These are phyloP conservation scores for Eucalyptus guilfoylei DNA, from an alignment of 345 rosid genomes.

Conservation along the genomic window DNA sequence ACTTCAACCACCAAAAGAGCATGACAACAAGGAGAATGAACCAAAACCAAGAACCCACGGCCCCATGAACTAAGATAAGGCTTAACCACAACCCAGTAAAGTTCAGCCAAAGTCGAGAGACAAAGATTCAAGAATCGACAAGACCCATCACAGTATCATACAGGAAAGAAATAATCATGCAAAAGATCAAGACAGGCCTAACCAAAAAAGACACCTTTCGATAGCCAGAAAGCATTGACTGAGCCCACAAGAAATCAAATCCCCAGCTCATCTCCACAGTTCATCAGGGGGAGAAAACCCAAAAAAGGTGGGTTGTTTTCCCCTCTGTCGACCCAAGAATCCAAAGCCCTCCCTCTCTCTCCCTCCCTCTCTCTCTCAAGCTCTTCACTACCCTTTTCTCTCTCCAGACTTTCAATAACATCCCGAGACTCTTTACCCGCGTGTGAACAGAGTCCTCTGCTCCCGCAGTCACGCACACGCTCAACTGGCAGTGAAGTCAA, in stretches of 20 bases:
- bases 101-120: neutral
- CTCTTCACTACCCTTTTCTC: neutral
- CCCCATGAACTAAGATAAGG: neutral
- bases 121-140: slow-evolving; percentile 4
- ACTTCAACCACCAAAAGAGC: neutral
- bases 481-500: neutral
- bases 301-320: neutral
- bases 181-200: neutral
- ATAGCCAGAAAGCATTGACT: slow-evolving; percentile 18
- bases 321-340: neutral
- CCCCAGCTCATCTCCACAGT: neutral
- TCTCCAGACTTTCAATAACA: neutral
- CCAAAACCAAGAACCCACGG: slow-evolving; percentile 1
- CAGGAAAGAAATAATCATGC: slow-evolving; percentile 6
- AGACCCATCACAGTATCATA: neutral
- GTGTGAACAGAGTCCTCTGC: neutral
- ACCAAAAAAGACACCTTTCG: slow-evolving; percentile 32
- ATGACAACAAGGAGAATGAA: neutral
- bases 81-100: neutral
- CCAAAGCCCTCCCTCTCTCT: neutral
- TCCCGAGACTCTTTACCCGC: neutral
- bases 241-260: slow-evolving; percentile 52
- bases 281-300: neutral
- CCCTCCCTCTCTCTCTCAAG: neutral
- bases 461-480: neutral